phyloP scores from a whole-genome alignment of 495 filamentous ascomycete genomes.

The Saxophila tyrrhenica region DNA sequence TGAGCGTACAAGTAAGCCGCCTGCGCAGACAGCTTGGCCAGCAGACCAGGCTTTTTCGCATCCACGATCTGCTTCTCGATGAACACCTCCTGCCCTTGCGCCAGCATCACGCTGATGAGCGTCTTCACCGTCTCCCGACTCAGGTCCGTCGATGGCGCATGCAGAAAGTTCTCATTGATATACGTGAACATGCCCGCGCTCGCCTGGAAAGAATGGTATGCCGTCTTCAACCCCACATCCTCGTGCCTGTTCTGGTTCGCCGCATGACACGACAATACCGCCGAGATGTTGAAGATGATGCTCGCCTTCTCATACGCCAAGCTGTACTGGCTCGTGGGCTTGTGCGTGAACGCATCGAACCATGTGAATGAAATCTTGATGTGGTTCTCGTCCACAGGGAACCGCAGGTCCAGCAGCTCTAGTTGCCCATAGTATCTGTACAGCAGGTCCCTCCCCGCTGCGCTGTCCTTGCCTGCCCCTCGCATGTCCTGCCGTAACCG shows the following conservation, averaged over 20 bases:
- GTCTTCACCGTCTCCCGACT: slow-evolving; percentile 93
- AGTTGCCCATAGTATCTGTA: slow-evolving; percentile 98
- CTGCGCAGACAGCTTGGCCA: slow-evolving; percentile 89
- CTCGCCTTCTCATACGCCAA: slow-evolving; percentile 97
- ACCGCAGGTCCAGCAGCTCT: slow-evolving; percentile 84
- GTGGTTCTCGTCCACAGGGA: slow-evolving; percentile 95
- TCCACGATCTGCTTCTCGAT: slow-evolving; percentile 92
- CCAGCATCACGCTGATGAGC: slow-evolving; percentile 81
- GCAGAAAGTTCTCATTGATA: slow-evolving; percentile 98
- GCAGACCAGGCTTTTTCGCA: slow-evolving; percentile 79
- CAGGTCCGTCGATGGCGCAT: slow-evolving; percentile 88
- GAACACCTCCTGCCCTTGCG: slow-evolving; percentile 93
- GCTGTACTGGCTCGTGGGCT: slow-evolving; percentile 88
- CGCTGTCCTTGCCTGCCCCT: slow-evolving; percentile 93
- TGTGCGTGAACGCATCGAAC: slow-evolving; percentile 98
- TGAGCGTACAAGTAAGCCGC: slow-evolving; percentile 79
- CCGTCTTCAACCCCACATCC: slow-evolving; percentile 84
- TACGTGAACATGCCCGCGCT: slow-evolving; percentile 99
- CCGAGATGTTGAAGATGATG: slow-evolving; percentile 99
- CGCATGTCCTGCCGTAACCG: slow-evolving; percentile 98
- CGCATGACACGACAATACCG: slow-evolving; percentile 90
- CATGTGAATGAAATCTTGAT: slow-evolving; percentile 99
- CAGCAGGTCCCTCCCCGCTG: slow-evolving; percentile 79
- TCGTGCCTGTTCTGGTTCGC: slow-evolving; percentile 86
- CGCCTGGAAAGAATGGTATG: slow-evolving; percentile 97